Evolutionary conservation across 2,329 filamentous ascomycete genomes (phyloP), one percentile per base, ranked within the genome.

Genomic region (Escovopsis weberi): DNA sequence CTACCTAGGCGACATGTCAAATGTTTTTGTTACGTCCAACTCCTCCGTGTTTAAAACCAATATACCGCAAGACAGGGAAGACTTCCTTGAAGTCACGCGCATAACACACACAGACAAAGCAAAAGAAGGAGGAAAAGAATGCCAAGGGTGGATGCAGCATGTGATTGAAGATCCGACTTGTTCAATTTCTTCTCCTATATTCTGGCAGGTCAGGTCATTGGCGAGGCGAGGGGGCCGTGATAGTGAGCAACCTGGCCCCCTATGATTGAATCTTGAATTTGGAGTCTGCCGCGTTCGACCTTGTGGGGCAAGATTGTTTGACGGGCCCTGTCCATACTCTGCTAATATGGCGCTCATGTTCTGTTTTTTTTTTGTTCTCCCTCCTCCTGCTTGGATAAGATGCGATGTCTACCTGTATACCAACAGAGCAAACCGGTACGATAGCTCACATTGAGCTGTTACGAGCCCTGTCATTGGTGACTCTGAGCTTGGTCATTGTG

Each of bases 141-240:
- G 23, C 23, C 23, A 23, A 23, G 23, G 41, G 37, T 37, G 40
- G 23, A 28, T 41, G 42, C 32, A 38, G 30, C n/a, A 35, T 43
- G 39, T 35, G 40, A 39, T 43, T 41, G 37, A 23, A 39, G 37
- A 45, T 38, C 35, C 41, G 35, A 41, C 23, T 18, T 40, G 44
- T 45, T 38, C 47, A 52, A 42, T 50, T 53, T 51, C 40, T 51
- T 48, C 51, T 47, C 53, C 52, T 50, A 50, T 54, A 49, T 23
- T 23, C 47, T 52, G 50, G 49, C 53, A 55, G 52, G 47, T 50
- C 53, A 55, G 52, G 47, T 50, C 43, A 51, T 51, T 46, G 53
- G 50, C 47, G 49, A 42, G 51, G 48, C 49, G 40, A 45, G 45
- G 53, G 43, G 53, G 48, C 47, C 47, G 50, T 53, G 50, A 52